Evolutionary conservation across 139 green algal genomes (phyloP).

Genomic region (Gonium pectorale): DNA sequence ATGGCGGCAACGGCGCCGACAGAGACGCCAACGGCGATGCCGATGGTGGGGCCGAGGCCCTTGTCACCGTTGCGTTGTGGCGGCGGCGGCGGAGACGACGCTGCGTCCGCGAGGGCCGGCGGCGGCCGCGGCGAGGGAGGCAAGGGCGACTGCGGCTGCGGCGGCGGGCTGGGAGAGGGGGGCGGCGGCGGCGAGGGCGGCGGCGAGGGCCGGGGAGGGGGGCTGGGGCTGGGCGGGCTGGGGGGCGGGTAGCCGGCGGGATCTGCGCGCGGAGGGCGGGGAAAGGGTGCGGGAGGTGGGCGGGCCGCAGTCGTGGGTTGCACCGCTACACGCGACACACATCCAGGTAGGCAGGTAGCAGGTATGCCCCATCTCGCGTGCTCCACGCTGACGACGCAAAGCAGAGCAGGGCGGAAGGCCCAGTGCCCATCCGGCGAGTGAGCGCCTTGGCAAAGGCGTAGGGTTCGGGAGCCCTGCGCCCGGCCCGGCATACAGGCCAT

Average conservation of each 20-base stretch:
- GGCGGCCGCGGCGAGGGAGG: not conserved
- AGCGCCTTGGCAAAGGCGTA: no score
- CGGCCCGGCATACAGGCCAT: no score
- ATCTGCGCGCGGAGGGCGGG: not conserved
- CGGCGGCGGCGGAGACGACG: not conserved
- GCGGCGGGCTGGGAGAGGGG: not conserved
- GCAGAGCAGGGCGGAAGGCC: no score
- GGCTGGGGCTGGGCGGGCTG: not conserved
- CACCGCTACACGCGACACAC: no score
- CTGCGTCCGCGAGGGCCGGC: not conserved
- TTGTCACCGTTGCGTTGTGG: not conserved
- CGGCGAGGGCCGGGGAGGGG: not conserved
- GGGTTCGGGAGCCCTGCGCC: no score
- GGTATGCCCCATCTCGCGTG: no score
- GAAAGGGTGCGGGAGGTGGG: no score
- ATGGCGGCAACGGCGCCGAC: not conserved
- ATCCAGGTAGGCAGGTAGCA: no score
- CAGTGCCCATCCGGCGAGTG: no score
- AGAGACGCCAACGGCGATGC: not conserved
- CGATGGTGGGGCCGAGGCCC: not conserved
- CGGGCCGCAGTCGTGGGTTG: no score
- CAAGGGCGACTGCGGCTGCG: not conserved
- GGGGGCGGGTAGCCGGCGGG: constrained; percentile 6
- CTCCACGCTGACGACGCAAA: no score
- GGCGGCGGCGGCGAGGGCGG: not conserved